These are phyloP conservation scores for Orbilia ellipsospora DNA, from an alignment of 2,329 filamentous ascomycete species.

Conservation along the genomic window DNA sequence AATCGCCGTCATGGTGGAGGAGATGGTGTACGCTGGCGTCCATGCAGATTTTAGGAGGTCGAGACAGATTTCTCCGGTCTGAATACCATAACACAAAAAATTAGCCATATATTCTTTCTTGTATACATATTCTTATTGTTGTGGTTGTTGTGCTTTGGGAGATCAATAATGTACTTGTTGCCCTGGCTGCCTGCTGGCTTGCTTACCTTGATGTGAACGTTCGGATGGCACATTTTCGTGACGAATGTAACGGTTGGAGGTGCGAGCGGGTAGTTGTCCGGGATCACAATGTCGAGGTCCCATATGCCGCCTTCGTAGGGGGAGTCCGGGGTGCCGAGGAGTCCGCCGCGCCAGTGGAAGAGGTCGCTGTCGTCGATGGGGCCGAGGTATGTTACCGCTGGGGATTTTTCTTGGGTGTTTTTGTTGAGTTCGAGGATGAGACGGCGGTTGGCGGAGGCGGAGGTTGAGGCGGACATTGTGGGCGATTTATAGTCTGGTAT, in stretches of 20 bases:
- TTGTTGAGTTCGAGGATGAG: slow-evolving; percentile 58
- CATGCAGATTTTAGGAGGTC: slow-evolving; percentile 83
- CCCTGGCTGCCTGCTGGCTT: no score
- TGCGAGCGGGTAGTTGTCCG: slow-evolving; percentile 78
- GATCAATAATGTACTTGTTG: no score
- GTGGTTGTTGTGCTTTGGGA: background rate
- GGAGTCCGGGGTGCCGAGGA: slow-evolving; percentile 57
- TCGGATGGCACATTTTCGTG: slow-evolving; percentile 88
- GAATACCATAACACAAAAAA: background rate
- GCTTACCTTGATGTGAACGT: slow-evolving; percentile 71
- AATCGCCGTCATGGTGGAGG: slow-evolving; percentile 77
- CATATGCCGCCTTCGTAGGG: slow-evolving; percentile 74
- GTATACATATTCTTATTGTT: background rate
- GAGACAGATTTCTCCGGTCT: slow-evolving; percentile 90
- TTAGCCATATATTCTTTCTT: slow-evolving; percentile 6
- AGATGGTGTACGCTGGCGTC: slow-evolving; percentile 86
- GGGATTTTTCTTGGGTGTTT: slow-evolving; percentile 56
- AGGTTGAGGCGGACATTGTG: slow-evolving; percentile 48
- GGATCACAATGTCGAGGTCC: slow-evolving; percentile 81
- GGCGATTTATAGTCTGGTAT: background rate
- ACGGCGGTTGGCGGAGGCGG: slow-evolving; percentile 49
- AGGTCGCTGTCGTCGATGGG: slow-evolving; percentile 58
- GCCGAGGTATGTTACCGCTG: slow-evolving; percentile 56
- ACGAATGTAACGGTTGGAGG: slow-evolving; percentile 82
- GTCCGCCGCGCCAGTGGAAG: slow-evolving; percentile 58